These are phyloP conservation scores for Intubia oerlemansii DNA, from an alignment of 2,329 filamentous ascomycete genomes.

Conservation along the genomic window DNA sequence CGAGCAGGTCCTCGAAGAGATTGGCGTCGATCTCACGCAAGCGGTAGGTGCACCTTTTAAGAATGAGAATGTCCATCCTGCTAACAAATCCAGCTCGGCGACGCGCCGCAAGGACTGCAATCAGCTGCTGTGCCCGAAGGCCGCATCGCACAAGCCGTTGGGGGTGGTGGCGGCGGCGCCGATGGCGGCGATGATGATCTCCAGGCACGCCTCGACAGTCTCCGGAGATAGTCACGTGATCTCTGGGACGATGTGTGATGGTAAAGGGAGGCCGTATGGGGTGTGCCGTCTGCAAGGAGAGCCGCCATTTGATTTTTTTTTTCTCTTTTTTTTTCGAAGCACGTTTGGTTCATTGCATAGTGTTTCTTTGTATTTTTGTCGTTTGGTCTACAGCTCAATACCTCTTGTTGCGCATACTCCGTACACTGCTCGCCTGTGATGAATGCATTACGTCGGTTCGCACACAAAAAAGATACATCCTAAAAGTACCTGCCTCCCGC, in stretches of 20 bases:
- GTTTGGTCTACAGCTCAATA: too few species aligned
- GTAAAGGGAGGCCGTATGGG: too few species aligned
- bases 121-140: slow-evolving; percentile 50
- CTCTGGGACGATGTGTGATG: too few species aligned
- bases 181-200: slow-evolving; percentile 70
- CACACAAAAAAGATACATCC: too few species aligned
- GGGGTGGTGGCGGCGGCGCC: slow-evolving; percentile 34
- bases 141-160: slow-evolving; percentile 70
- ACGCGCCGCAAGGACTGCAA: slow-evolving; percentile 72
- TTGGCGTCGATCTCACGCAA: slow-evolving; percentile 81
- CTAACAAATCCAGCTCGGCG: slow-evolving; percentile 50
- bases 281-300: background rate
- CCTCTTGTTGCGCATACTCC: too few species aligned
- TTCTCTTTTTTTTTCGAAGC: background rate
- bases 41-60: slow-evolving; percentile 39
- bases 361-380: background rate
- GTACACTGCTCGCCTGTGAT: too few species aligned
- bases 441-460: too few species aligned
- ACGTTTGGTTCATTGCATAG: too few species aligned
- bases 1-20: slow-evolving; percentile 89
- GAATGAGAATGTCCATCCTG: background rate
- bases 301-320: background rate
- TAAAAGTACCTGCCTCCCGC: too few species aligned
- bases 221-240: slow-evolving; percentile 40
- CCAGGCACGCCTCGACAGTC: slow-evolving; percentile 77